Percentiles rank a stretch among this genome's conserved stretches.
Conservation (phyloP, 176 grass and related monocot genomes). For the Carex parvula region DNA sequence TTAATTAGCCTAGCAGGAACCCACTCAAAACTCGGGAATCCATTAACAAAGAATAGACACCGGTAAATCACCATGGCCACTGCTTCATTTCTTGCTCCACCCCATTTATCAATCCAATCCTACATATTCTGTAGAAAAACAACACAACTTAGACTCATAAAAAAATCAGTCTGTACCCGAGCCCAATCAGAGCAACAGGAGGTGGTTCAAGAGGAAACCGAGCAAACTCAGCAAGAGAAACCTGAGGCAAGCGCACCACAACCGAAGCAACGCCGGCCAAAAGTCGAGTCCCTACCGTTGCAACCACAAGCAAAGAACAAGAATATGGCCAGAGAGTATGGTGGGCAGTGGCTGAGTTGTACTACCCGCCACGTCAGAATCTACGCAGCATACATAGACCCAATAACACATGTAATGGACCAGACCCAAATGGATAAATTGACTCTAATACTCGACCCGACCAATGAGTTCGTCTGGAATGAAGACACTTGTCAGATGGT, state of each 20-base stretch:
- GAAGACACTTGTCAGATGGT: conserved; percentile 72
- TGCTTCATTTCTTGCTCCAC: conserved; percentile 57
- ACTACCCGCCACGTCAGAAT: conserved; percentile 86
- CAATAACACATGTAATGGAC: conserved; percentile 84
- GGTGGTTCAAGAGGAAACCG: conserved; percentile 30
- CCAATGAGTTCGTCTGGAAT: conserved; percentile 84
- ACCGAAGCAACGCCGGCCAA: neutral
- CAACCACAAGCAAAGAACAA: conserved; percentile 82
- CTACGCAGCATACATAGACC: conserved; percentile 96
- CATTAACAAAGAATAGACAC: neutral
- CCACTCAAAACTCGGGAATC: conserved; percentile 1
- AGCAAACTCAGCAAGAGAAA: conserved; percentile 17
- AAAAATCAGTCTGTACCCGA: conserved; percentile 15
- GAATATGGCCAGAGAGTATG: conserved; percentile 89
- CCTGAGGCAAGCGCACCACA: conserved; percentile 1
- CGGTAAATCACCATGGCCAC: conserved; percentile 43
- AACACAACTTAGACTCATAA: neutral
- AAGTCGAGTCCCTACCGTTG: conserved; percentile 37
- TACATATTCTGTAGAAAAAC: neutral
- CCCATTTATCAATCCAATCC: conserved; percentile 32
- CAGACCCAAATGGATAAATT: conserved; percentile 98
- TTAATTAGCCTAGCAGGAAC: neutral
- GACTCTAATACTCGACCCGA: conserved; percentile 79
- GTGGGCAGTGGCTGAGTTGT: conserved; percentile 92
- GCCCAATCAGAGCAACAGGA: conserved; percentile 56